Conservation (phyloP, 2,329 filamentous ascomycete species). For the Helotiales sp. region DNA sequence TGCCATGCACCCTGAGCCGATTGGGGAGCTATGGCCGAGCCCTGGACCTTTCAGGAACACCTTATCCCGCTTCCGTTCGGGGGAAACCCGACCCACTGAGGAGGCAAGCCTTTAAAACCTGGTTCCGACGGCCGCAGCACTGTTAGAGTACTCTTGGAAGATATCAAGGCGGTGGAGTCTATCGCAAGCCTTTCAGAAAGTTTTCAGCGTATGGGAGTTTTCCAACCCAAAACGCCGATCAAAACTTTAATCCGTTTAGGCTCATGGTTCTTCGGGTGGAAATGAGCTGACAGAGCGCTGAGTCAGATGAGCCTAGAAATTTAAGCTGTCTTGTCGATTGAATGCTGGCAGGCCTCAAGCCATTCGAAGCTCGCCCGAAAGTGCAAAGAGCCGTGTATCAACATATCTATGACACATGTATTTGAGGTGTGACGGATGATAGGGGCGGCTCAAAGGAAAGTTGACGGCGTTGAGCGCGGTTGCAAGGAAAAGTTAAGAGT, state of each 20-base stretch:
- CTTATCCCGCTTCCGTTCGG: neutral
- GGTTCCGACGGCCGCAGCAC: neutral
- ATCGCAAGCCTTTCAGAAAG: neutral
- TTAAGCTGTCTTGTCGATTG: neutral
- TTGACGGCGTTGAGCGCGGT: constrained; percentile 8
- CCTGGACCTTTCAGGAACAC: neutral
- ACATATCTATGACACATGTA: neutral
- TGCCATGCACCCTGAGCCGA: constrained; percentile 2
- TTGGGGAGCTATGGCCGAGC: neutral
- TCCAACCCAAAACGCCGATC: neutral
- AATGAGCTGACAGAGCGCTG: neutral
- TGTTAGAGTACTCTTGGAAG: neutral
- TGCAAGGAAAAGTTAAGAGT: neutral
- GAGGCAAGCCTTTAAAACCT: neutral
- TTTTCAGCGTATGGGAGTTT: neutral
- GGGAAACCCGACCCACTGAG: neutral
- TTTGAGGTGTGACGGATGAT: neutral
- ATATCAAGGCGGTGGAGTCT: neutral
- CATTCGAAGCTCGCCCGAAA: neutral
- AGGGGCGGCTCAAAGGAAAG: neutral
- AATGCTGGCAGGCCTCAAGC: neutral
- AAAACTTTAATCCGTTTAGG: neutral
- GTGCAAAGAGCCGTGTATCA: neutral
- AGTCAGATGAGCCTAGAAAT: neutral
- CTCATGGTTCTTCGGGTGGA: neutral